These are phyloP conservation scores for Zychaea mexicana DNA, from an alignment of 371 early-diverging fungal species.

Conservation along the genomic window DNA sequence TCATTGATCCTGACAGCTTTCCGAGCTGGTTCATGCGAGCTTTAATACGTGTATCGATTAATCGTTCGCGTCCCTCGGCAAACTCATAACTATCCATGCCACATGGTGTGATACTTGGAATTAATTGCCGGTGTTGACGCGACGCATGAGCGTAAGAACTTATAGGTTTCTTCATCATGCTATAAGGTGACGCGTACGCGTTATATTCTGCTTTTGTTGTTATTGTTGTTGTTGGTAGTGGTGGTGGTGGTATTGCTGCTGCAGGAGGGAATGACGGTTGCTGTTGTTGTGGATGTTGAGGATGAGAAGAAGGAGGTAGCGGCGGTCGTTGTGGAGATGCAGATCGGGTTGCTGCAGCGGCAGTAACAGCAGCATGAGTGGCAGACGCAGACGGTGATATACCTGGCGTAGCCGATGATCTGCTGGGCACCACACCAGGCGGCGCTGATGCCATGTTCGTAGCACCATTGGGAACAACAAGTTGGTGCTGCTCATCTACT, in stretches of 20 bases:
- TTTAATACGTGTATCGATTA: slow-evolving; percentile 64
- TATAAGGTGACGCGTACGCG: slow-evolving; percentile 53
- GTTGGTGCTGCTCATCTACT: not conserved
- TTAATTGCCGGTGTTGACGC: slow-evolving; percentile 69
- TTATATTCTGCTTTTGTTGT: slow-evolving; percentile 19
- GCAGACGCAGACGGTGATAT: not conserved
- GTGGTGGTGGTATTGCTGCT: not conserved
- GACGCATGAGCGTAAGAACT: slow-evolving; percentile 63
- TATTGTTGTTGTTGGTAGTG: slow-evolving; percentile 8
- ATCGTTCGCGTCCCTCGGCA: slow-evolving; percentile 74
- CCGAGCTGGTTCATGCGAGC: slow-evolving; percentile 81
- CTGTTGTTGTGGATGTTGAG: slow-evolving; percentile 5
- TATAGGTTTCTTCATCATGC: slow-evolving; percentile 52
- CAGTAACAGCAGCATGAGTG: slow-evolving; percentile 6
- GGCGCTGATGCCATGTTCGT: too few species aligned
- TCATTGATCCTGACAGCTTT: slow-evolving; percentile 36
- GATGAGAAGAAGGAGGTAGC: not conserved
- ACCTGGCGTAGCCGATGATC: too few species aligned
- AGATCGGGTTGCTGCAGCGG: not conserved
- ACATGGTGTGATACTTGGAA: slow-evolving; percentile 74
- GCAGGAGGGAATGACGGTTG: not conserved
- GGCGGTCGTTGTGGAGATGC: too few species aligned
- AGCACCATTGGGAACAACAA: not conserved
- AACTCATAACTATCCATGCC: slow-evolving; percentile 79
- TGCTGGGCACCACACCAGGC: not conserved